Conservation (phyloP, 1,284 basidiomycete species). For the Sporisorium sorghi region DNA sequence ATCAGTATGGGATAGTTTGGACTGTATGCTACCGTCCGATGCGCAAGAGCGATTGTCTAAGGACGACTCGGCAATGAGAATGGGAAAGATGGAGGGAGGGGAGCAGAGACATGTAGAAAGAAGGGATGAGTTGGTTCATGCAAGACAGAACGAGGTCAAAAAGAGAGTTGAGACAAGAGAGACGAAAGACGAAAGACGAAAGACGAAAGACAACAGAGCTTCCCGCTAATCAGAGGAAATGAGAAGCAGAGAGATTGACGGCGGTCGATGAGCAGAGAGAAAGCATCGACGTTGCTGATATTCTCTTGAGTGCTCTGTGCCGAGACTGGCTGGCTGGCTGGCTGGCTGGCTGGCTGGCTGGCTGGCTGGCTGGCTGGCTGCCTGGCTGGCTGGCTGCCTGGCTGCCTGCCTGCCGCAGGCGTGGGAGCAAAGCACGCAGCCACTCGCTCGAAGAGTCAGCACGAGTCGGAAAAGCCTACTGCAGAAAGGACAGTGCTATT, state of each 20-base stretch:
- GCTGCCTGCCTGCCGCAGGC: too few species aligned
- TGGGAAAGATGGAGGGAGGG: neutral
- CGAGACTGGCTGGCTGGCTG: too few species aligned
- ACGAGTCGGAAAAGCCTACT: conserved; percentile 9
- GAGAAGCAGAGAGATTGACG: neutral
- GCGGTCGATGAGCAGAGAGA: neutral
- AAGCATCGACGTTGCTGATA: neutral
- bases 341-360: too few species aligned
- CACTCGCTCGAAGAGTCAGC: conserved; percentile 1
- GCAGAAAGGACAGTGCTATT: conserved; percentile 1
- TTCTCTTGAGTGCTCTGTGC: neutral
- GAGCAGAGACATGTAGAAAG: neutral
- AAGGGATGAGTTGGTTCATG: neutral
- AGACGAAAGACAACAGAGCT: too few species aligned
- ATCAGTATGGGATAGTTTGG: neutral
- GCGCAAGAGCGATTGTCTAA: neutral
- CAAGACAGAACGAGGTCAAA: neutral
- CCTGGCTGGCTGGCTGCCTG: too few species aligned
- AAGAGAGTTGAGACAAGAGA: too few species aligned
- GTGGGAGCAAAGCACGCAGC: conserved; percentile 13
- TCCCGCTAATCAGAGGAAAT: neutral
- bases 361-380: too few species aligned
- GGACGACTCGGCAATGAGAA: neutral
- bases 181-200: too few species aligned
- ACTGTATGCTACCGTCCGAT: neutral